These are phyloP conservation scores for Pseudogymnoascus verrucosus DNA, from an alignment of 2,329 filamentous ascomycete species.

Conservation along the genomic window DNA sequence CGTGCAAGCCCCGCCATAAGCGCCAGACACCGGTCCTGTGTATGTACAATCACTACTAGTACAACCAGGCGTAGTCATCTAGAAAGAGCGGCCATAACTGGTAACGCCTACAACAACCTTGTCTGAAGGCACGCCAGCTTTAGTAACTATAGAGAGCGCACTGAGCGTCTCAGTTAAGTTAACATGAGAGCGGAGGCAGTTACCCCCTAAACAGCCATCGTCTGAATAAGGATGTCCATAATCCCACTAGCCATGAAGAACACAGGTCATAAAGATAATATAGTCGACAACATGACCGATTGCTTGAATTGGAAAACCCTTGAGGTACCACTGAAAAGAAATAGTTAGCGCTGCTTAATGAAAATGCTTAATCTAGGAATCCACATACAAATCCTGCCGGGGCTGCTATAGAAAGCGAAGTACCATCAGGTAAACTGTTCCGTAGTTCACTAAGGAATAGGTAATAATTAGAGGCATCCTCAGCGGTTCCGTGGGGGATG, in stretches of 20 bases:
- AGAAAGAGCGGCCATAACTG: conserved; percentile 30
- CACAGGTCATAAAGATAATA: conserved; percentile 16
- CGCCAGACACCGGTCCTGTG: conserved; percentile 22
- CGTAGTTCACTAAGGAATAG: conserved; percentile 26
- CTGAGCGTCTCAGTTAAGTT: conserved; percentile 31
- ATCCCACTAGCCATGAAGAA: conserved; percentile 36
- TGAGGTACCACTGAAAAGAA: neutral
- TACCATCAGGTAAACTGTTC: conserved; percentile 15
- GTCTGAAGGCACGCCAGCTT: conserved; percentile 24
- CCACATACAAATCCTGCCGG: no score
- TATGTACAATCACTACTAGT: conserved; percentile 20
- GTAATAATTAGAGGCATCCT: conserved; percentile 30
- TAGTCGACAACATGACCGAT: neutral
- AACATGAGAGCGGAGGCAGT: conserved; percentile 29
- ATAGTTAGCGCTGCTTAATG: no score
- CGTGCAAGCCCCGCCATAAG: conserved; percentile 26
- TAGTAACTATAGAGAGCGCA: conserved; percentile 32
- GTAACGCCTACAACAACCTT: conserved; percentile 28
- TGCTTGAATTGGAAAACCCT: neutral
- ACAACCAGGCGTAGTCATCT: conserved; percentile 27
- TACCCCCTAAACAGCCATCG: conserved; percentile 22
- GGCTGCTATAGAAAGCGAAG: no score
- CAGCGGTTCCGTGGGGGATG: conserved; percentile 24
- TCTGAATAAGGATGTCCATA: conserved; percentile 25
- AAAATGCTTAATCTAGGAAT: no score